Evolutionary conservation across 371 early-diverging fungal species (phyloP).

Genomic region (Amoeboaphelidium protococcarum): DNA sequence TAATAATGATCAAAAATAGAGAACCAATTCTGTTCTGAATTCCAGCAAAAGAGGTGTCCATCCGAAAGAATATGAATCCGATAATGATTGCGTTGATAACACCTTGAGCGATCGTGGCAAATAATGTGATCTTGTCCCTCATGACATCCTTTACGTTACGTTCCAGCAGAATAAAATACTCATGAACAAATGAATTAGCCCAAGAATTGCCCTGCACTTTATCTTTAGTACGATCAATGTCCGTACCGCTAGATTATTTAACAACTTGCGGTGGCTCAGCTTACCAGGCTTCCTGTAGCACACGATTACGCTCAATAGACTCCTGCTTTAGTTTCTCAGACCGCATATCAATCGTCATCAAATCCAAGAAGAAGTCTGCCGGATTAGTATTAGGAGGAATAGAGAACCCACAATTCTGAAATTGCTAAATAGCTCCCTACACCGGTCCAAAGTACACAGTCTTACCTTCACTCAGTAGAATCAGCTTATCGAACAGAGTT

Average conservation of each 20-base stretch:
- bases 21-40: conserved; percentile 18
- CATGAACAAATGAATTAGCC: conserved; percentile 7
- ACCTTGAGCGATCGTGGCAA: conserved; percentile 12
- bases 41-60: conserved; percentile 9
- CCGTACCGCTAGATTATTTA: too few relatives aligned
- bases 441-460: conserved; percentile 50
- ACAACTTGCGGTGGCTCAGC: too few relatives aligned
- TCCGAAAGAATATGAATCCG: conserved; percentile 3
- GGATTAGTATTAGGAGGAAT: conserved; percentile 16
- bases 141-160: conserved; percentile 15
- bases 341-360: too few relatives aligned
- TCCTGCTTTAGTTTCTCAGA: too few relatives aligned
- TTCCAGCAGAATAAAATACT: conserved; percentile 9
- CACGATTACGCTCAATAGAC: too few relatives aligned
- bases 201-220: too few relatives aligned
- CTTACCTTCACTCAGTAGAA: conserved; percentile 56
- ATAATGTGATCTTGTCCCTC: conserved; percentile 10
- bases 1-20: conserved; percentile 20
- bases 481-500: conserved; percentile 54
- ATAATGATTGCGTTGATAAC: conserved; percentile 7
- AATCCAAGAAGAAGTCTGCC: conserved; percentile 16
- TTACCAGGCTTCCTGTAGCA: too few relatives aligned
- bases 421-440: conserved; percentile 8
- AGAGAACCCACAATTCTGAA: conserved; percentile 6
- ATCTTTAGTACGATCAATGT: too few relatives aligned